phyloP scores from a whole-genome alignment of 108 stramenopile species.

The Stephanodiscus triporus region DNA sequence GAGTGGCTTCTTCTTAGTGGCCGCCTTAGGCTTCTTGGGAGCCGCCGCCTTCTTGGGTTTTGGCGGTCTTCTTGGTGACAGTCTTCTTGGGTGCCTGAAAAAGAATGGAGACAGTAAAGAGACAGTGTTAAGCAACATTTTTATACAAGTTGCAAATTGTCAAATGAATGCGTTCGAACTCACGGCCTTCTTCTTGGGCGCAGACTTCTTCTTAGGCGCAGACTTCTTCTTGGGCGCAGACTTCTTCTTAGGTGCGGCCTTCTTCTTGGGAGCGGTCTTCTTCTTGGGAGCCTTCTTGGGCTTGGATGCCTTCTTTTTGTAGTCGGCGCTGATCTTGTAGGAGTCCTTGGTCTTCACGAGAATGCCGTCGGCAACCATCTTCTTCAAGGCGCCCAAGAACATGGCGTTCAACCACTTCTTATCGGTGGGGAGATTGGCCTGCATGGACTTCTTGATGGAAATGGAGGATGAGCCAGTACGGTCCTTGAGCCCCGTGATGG shows the following conservation, averaged over 20 bases:
- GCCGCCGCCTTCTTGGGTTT: constrained; percentile 29
- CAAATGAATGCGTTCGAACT: background rate
- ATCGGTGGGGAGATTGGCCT: constrained; percentile 4
- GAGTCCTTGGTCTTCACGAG: too few relatives aligned
- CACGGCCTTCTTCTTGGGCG: too few relatives aligned
- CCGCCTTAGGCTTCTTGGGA: constrained; percentile 25
- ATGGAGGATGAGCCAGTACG: constrained; percentile 11
- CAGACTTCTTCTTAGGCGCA: too few relatives aligned
- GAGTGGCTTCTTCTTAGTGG: constrained; percentile 8
- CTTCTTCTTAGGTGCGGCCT: too few relatives aligned
- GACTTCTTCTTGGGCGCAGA: too few relatives aligned
- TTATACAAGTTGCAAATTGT: too few relatives aligned
- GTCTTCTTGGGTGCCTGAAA: constrained; percentile 22
- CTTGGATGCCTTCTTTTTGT: constrained; percentile 61
- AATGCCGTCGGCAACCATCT: constrained; percentile 37
- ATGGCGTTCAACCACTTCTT: constrained; percentile 43
- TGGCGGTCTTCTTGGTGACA: constrained; percentile 40
- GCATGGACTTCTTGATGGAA: constrained; percentile 6
- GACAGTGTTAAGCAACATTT: too few relatives aligned
- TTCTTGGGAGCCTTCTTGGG: constrained; percentile 49
- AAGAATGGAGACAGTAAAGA: background rate
- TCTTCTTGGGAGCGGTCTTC: too few relatives aligned
- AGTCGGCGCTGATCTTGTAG: too few relatives aligned
- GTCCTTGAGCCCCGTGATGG: constrained; percentile 11
- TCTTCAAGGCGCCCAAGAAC: constrained; percentile 52